These are phyloP conservation scores for Pseudocercospora musae DNA, from an alignment of 2,329 filamentous ascomycete species.

Conservation along the genomic window DNA sequence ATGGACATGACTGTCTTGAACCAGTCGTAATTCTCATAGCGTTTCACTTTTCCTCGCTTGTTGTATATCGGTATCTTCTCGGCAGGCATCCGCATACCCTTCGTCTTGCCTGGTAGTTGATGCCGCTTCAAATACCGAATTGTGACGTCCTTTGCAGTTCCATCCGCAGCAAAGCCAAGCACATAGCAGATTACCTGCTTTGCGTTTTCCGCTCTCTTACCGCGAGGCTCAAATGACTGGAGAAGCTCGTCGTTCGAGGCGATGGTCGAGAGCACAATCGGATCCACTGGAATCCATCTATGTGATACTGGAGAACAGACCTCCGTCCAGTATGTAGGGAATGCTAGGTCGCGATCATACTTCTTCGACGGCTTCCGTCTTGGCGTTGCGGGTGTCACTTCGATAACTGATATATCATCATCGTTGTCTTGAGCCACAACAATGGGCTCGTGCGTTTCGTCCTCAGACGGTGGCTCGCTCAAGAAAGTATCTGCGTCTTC, in stretches of 20 bases:
- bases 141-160: conserved; percentile 91
- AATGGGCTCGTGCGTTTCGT: conserved; percentile 24
- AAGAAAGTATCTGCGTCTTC: conserved; percentile 50
- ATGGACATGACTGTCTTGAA: conserved; percentile 75
- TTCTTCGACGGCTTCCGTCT: conserved; percentile 46
- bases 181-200: conserved; percentile 91
- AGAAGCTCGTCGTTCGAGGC: conserved; percentile 70
- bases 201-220: conserved; percentile 75
- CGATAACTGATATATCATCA: conserved; percentile 59
- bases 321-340: conserved; percentile 92
- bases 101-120: conserved; percentile 82
- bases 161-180: conserved; percentile 76
- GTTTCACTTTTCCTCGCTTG: conserved; percentile 70
- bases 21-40: conserved; percentile 81
- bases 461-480: conserved; percentile 42
- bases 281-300: conserved; percentile 75
- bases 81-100: conserved; percentile 71
- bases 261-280: conserved; percentile 65
- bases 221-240: conserved; percentile 75
- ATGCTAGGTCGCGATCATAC: conserved; percentile 74
- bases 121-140: conserved; percentile 82
- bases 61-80: conserved; percentile 82
- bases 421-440: conserved; percentile 42
- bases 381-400: conserved; percentile 49
- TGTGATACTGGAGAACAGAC: conserved; percentile 77